Percentiles rank a stretch among this genome's conserved stretches.
phyloP scores from a whole-genome alignment of 169 alveolate genomes.

The Plasmodium gaboni region DNA sequence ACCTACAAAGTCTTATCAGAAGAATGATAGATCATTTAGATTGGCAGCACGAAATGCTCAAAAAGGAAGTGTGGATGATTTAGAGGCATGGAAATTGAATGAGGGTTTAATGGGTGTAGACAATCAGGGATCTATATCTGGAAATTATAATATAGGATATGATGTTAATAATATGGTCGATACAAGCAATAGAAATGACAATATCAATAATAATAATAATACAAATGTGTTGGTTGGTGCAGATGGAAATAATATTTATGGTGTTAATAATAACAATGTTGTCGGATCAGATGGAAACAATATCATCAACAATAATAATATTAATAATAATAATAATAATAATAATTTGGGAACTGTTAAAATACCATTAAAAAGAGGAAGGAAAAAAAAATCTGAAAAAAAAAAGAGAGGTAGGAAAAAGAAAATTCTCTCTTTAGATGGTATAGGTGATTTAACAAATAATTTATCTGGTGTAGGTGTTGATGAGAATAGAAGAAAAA shows the following conservation, averaged over 20 bases:
- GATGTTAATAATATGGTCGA: neutral
- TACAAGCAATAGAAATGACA: neutral
- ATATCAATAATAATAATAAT: neutral
- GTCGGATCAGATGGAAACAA: neutral
- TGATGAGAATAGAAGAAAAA: conserved; percentile 16
- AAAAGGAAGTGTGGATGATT: conserved; percentile 23
- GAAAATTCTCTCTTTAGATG: conserved; percentile 19
- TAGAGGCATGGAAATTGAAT: conserved; percentile 13
- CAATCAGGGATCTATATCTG: neutral
- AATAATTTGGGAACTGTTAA: conserved; percentile 11
- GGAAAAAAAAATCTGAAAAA: conserved; percentile 75
- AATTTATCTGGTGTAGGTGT: neutral
- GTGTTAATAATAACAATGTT: neutral
- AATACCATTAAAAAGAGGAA: conserved; percentile 52
- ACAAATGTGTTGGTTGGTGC: neutral
- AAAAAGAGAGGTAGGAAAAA: conserved; percentile 73
- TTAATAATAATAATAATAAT: neutral
- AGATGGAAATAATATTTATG: neutral
- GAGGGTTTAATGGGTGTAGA: neutral
- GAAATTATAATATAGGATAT: neutral
- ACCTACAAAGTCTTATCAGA: conserved; percentile 29
- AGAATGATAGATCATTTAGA: conserved; percentile 62
- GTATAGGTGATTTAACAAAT: neutral
- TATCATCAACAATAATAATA: neutral
- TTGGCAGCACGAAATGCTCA: conserved; percentile 76